Evolutionary conservation across 768 basidiomycete species (phyloP), one percentile per base, ranked within the genome.

Genomic region (Boletus pseudopeckii): DNA sequence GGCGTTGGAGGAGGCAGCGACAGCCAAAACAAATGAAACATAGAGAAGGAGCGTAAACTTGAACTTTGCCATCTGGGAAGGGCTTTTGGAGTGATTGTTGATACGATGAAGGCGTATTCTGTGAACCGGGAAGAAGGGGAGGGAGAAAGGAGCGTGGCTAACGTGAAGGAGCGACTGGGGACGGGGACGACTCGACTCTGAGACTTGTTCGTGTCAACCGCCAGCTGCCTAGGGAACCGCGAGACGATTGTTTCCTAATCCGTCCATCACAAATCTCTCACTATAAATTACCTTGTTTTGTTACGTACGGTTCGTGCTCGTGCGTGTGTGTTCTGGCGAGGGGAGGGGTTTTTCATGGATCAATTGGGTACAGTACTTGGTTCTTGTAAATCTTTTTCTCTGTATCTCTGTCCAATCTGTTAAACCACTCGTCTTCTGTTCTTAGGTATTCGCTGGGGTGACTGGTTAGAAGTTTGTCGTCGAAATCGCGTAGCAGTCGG

Each of bases 1-100:
- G 64, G 80, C 80, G 52, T 80, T 74, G 42, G 77, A 72, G 56
- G 76, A 69, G 59, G 77, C 63, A 48, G 68, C 66, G 63, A 81
- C 63, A 53, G 77, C 72, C 67, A 86, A 69, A 68, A 80, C 69
- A 66, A 89, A 64, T 58, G 81, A 75, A 64, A 83, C 59, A 68
- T 71, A 80, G 65, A 83, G 74, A 79, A 90, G 65, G 79, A 90
- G 75, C 63, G 85, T 81, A 74, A 86, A 73, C 60, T 76, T 72
- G 65, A 81, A 64, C 53, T 70, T 77, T 61, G 75, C 71, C 85
- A 86, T 88, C 38, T 70, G 64, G 65, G 65, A 50, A 28, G 4
- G 40, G 45, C 11, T 30, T 48, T 60, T 63, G 46, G 22, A 22
- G 13, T 13, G 40, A 36, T 14, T 44, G 46, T 53, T 38, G 26